phyloP scores from a whole-genome alignment of 805 yeast species.

The Scheffersomyces stipitis region DNA sequence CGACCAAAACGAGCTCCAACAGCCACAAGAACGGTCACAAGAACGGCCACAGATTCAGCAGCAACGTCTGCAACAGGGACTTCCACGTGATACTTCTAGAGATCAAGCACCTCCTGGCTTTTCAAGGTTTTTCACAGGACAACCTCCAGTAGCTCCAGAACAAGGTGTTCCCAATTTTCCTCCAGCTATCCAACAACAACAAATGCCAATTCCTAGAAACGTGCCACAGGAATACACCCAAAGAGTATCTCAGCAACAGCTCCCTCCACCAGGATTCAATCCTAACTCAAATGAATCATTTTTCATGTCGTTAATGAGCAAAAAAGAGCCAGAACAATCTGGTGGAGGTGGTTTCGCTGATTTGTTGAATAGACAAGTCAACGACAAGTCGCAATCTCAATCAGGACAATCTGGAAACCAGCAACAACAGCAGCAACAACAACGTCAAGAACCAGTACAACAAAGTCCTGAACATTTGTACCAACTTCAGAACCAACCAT shows the following conservation, averaged over 20 bases:
- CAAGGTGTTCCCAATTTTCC: not conserved
- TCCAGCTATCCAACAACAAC: not conserved
- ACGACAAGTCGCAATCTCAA: not conserved
- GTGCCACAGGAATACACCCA: not conserved
- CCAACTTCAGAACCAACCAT: slow-evolving; percentile 3
- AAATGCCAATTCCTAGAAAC: not conserved
- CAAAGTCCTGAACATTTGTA: slow-evolving; percentile 2
- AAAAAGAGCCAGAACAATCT: slow-evolving; percentile 18
- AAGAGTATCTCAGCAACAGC: not conserved
- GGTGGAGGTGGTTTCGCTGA: not conserved
- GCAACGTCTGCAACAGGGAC: slow-evolving; percentile 2
- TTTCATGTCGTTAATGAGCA: slow-evolving; percentile 46
- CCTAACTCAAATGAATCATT: slow-evolving; percentile 38
- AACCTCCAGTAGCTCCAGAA: slow-evolving; percentile 1
- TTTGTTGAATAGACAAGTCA: slow-evolving; percentile 1
- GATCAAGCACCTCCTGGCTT: slow-evolving; percentile 8
- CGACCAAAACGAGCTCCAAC: slow-evolving; percentile 1
- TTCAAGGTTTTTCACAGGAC: slow-evolving; percentile 8
- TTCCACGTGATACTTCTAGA: not conserved
- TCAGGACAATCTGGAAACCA: not conserved
- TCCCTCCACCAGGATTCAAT: not conserved
- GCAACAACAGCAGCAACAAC: slow-evolving; percentile 10
- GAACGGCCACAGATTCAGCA: slow-evolving; percentile 4
- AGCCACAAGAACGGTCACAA: slow-evolving; percentile 2
- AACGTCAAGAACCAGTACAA: slow-evolving; percentile 10